phyloP scores from a whole-genome alignment of 306 rosid genomes.

The Dalbergia cultrata region DNA sequence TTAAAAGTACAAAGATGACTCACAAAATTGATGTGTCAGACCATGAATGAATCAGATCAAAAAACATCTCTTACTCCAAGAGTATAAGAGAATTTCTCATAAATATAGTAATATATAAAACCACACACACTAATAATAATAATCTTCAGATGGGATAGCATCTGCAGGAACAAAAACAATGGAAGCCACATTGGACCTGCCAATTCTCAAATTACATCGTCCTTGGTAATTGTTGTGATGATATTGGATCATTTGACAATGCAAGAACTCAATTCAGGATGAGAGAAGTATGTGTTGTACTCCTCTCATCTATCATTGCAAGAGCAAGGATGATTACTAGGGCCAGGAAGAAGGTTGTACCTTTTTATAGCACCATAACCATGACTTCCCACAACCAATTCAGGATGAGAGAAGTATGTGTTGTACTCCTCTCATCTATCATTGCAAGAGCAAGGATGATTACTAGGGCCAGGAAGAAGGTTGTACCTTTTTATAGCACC shows the following conservation, averaged over 20 bases:
- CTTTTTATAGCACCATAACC: constrained; percentile 87
- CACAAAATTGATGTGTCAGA: too few species aligned
- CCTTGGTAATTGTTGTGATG: too few species aligned
- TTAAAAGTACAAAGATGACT: too few species aligned
- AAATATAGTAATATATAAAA: too few species aligned
- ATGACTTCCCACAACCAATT: constrained; percentile 83
- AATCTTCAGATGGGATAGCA: too few species aligned
- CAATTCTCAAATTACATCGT: too few species aligned
- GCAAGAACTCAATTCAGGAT: not conserved
- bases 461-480: not conserved
- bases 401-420: not conserved
- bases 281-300: constrained; percentile 1
- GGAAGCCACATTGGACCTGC: too few species aligned
- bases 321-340: not conserved
- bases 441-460: constrained; percentile 5
- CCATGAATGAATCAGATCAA: not conserved
- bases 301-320: constrained; percentile 1
- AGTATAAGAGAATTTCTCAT: too few species aligned
- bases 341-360: constrained; percentile 40
- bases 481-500: constrained; percentile 81
- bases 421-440: not conserved
- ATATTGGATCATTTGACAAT: not conserved
- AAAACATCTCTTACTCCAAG: not conserved
- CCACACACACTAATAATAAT: too few species aligned
- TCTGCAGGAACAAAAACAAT: too few species aligned